These are phyloP conservation scores for Berkeleyomyces basicola DNA, from an alignment of 2,329 filamentous ascomycete species.

Conservation along the genomic window DNA sequence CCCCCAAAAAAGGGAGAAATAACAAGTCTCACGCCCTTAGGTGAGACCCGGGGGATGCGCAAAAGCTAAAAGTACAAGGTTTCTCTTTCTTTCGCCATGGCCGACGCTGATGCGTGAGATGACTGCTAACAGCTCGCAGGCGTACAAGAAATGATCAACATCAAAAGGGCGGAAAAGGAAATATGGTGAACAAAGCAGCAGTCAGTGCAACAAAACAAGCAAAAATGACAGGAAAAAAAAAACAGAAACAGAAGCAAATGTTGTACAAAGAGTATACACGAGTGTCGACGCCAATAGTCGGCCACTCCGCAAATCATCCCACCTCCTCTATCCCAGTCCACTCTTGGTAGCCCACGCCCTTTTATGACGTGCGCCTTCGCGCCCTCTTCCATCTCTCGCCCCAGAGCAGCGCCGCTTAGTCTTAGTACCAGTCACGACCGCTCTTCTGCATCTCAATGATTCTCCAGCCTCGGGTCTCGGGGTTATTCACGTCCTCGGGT, in stretches of 20 bases:
- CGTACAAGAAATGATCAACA: not conserved
- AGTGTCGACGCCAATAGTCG: not conserved
- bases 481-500: conserved; percentile 90
- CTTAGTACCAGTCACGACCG: conserved; percentile 63
- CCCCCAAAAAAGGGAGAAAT: not conserved
- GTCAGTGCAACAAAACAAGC: not conserved
- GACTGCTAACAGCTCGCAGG: not conserved
- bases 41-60: not conserved
- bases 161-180: not conserved
- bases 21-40: not conserved
- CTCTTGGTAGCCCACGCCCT: not conserved
- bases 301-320: not conserved
- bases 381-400: not conserved
- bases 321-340: not conserved
- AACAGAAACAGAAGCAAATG: not conserved
- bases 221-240: not conserved
- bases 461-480: conserved; percentile 91
- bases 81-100: not conserved
- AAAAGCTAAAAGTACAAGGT: not conserved
- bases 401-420: not conserved
- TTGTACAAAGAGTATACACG: conserved; percentile 11
- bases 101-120: not conserved
- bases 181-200: not conserved
- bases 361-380: not conserved
- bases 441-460: conserved; percentile 98